Evolutionary conservation across 345 rosid species (phyloP).

Genomic region (Cardamine chenopodiifolia): DNA sequence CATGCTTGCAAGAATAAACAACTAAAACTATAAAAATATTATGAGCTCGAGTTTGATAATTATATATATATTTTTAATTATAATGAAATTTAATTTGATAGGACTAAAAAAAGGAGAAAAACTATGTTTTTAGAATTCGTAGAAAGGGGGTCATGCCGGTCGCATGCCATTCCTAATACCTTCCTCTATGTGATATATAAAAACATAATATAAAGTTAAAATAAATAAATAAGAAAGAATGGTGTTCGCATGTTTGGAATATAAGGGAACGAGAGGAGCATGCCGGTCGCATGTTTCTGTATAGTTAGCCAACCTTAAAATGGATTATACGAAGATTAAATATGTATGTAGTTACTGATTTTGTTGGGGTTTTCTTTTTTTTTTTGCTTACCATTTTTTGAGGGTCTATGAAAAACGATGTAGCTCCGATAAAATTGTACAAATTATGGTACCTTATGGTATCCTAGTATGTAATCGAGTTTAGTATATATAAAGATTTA

Average conservation of each 20-base stretch:
- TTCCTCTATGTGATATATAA: background rate
- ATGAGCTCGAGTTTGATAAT: background rate
- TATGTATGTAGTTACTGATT: background rate
- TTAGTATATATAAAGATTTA: too few relatives aligned
- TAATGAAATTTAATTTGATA: background rate
- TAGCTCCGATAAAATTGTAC: background rate
- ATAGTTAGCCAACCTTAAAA: background rate
- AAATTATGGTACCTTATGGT: background rate
- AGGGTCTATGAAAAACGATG: background rate
- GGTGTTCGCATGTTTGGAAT: conserved; percentile 1
- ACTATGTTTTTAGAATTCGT: conserved; percentile 7
- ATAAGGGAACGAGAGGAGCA: background rate
- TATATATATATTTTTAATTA: background rate
- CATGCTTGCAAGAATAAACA: background rate
- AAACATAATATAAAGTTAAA: background rate
- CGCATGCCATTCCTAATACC: conserved; percentile 13
- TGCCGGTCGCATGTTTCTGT: conserved; percentile 18
- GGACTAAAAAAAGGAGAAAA: background rate
- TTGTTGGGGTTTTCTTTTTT: background rate
- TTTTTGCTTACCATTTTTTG: background rate
- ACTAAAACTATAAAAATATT: background rate
- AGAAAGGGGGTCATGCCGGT: conserved; percentile 12
- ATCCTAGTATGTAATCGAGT: too few relatives aligned
- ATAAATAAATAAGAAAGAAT: background rate
- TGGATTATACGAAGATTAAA: background rate